Conservation (phyloP, 768 basidiomycete genomes). For the Tricholoma terreum region DNA sequence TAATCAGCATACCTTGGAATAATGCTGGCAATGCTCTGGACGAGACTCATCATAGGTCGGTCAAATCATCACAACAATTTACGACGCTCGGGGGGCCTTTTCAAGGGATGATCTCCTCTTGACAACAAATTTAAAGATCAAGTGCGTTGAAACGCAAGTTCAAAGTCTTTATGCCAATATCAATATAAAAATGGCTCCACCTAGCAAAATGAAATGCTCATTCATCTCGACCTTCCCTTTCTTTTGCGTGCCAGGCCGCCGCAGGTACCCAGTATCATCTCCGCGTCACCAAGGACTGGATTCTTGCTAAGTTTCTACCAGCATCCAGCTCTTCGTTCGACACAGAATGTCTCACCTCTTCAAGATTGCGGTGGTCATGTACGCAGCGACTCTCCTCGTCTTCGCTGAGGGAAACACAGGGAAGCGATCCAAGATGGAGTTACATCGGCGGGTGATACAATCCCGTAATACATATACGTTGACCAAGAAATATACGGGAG, state of each 20-base stretch:
- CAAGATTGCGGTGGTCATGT: neutral
- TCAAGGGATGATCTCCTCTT: too few relatives aligned
- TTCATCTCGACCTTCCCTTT: neutral
- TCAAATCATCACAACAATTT: too few relatives aligned
- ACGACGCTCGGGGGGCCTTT: too few relatives aligned
- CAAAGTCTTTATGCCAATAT: too few relatives aligned
- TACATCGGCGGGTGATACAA: neutral
- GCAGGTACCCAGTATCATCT: neutral
- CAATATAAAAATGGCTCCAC: neutral
- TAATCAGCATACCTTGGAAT: too few relatives aligned
- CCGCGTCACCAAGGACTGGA: neutral
- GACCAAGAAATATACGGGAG: neutral
- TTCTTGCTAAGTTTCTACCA: neutral
- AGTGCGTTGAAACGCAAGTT: too few relatives aligned
- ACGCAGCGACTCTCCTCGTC: neutral
- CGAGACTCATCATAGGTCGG: too few relatives aligned
- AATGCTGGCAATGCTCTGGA: too few relatives aligned
- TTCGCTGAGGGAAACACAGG: neutral
- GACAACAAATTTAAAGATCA: too few relatives aligned
- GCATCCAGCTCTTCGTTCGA: neutral
- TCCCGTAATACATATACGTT: neutral
- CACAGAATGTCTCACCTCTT: conserved; percentile 1
- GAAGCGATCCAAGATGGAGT: neutral
- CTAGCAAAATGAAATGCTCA: neutral
- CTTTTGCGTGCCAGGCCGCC: neutral